Evolutionary conservation across 331 rosid genomes (phyloP).

Genomic region (Quercus tomentella): DNA sequence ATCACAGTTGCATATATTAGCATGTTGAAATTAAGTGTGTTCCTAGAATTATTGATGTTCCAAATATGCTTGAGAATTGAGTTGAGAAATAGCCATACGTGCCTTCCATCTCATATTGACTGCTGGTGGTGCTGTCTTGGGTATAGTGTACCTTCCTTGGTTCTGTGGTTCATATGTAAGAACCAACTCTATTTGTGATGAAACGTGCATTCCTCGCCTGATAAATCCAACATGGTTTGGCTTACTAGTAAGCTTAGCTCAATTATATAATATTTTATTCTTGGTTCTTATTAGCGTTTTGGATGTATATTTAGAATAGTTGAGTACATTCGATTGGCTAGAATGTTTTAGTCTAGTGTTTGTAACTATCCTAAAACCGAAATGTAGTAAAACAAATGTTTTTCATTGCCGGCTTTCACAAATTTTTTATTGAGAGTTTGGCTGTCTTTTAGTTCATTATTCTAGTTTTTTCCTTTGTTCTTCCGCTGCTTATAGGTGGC

Average conservation of each 20-base stretch:
- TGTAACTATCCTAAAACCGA: neutral
- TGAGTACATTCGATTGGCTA: neutral
- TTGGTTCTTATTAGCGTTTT: neutral
- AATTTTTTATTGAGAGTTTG: neutral
- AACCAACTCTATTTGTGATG: neutral
- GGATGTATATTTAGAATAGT: neutral
- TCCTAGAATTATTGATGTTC: too few relatives aligned
- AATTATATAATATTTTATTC: neutral
- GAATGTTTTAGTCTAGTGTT: neutral
- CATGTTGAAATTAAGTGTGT: too few relatives aligned
- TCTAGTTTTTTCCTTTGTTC: neutral
- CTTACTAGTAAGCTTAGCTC: neutral
- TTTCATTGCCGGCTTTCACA: slow-evolving; percentile 18
- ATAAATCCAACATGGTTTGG: neutral
- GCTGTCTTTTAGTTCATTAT: neutral
- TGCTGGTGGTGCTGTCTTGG: too few relatives aligned
- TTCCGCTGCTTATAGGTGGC: neutral
- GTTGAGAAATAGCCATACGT: too few relatives aligned
- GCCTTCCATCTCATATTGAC: too few relatives aligned
- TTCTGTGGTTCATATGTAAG: neutral
- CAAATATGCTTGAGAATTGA: too few relatives aligned
- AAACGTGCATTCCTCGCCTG: neutral
- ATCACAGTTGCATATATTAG: too few relatives aligned
- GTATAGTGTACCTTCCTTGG: too few relatives aligned
- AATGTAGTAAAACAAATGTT: neutral